Conservation (phyloP, 129 eudicot genomes). For the Flaveria linearis region DNA sequence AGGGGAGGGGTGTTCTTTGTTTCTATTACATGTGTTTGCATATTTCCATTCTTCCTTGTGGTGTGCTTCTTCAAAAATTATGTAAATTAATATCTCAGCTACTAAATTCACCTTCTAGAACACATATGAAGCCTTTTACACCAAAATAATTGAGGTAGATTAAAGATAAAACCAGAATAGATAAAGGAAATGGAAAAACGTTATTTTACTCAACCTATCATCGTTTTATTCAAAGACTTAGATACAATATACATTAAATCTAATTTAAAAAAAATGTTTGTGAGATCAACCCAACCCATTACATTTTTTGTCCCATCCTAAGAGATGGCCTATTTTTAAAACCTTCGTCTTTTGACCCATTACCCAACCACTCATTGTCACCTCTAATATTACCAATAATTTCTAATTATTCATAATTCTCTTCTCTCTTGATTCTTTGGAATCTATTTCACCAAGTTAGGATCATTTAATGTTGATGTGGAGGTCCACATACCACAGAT, state of each 20-base stretch:
- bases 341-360: background rate
- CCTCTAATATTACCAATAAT: background rate
- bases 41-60: slow-evolving; percentile 1
- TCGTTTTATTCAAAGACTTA: background rate
- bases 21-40: background rate
- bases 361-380: background rate
- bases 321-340: background rate
- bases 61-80: background rate
- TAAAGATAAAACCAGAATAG: background rate
- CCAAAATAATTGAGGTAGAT: background rate
- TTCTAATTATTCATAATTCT: background rate
- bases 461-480: slow-evolving; percentile 2
- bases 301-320: background rate
- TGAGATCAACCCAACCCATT: background rate
- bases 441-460: background rate
- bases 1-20: background rate
- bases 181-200: background rate
- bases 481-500: background rate
- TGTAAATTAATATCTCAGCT: background rate
- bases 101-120: background rate
- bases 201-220: background rate
- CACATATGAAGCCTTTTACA: background rate
- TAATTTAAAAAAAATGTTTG: background rate
- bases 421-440: slow-evolving; percentile 3
- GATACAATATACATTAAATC: background rate